Percentiles rank a stretch among this genome's conserved stretches.
Conservation (phyloP, 2,329 filamentous ascomycete species). For the Botrytis byssoidea region DNA sequence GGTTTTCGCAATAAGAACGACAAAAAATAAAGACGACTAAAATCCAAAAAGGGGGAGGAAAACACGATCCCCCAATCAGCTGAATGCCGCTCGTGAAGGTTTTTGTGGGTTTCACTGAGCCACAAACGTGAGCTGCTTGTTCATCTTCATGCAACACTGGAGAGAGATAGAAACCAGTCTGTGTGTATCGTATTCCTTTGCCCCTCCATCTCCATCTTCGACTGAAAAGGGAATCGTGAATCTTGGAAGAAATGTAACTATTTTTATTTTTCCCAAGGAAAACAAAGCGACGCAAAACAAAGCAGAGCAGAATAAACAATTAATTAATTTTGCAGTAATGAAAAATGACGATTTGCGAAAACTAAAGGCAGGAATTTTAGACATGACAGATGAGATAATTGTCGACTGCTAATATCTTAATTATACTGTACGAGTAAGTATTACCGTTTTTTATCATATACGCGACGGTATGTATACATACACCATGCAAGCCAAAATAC, state of each 20-base stretch:
- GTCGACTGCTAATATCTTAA: not conserved
- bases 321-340: not conserved
- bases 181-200: not conserved
- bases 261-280: not conserved
- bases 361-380: not conserved
- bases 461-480: not conserved
- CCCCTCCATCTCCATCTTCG: not conserved
- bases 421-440: not conserved
- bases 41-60: not conserved
- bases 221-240: not conserved
- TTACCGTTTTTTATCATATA: not conserved
- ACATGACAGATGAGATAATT: not conserved
- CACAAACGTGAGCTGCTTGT: constrained; percentile 10
- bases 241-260: not conserved
- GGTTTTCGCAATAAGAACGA: not conserved
- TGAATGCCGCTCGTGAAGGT: not conserved
- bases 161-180: not conserved
- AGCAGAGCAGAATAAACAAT: not conserved
- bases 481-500: not conserved
- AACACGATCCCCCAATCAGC: not conserved
- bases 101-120: not conserved
- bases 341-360: not conserved
- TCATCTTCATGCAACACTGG: constrained; percentile 5
- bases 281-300: not conserved
- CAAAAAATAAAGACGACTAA: not conserved